phyloP scores from a whole-genome alignment of 1,284 basidiomycete species.

The Thecaphora thlaspeos region DNA sequence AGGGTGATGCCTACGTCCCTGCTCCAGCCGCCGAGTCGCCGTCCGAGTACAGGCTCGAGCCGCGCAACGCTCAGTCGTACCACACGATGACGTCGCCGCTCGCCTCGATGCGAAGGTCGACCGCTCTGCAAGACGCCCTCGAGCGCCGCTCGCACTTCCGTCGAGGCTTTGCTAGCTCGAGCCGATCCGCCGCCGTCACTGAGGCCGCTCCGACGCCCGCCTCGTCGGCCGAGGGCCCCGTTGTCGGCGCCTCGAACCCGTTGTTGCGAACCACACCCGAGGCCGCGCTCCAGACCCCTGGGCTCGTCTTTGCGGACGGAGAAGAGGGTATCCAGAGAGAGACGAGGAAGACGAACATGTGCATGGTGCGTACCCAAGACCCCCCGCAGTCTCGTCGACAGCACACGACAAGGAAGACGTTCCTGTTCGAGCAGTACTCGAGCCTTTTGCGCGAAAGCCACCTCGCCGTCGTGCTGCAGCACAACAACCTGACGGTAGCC shows the following conservation, averaged over 20 bases:
- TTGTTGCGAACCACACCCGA: slow-evolving; percentile 36
- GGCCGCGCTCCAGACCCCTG: slow-evolving; percentile 39
- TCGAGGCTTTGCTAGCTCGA: slow-evolving; percentile 36
- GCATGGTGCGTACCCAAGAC: slow-evolving; percentile 43
- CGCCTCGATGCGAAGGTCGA: slow-evolving; percentile 23
- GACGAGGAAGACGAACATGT: slow-evolving; percentile 53
- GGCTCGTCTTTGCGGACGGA: slow-evolving; percentile 37
- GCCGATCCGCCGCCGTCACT: slow-evolving; percentile 22
- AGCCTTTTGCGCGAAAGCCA: slow-evolving; percentile 36
- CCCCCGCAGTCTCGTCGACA: slow-evolving; percentile 10
- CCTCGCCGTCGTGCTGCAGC: slow-evolving; percentile 44
- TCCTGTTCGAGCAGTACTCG: slow-evolving; percentile 43
- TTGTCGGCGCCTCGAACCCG: slow-evolving; percentile 23
- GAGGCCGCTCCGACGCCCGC: slow-evolving; percentile 17
- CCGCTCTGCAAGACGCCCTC: slow-evolving; percentile 31
- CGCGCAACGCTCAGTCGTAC: slow-evolving; percentile 41
- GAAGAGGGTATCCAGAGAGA: slow-evolving; percentile 41
- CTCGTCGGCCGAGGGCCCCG: slow-evolving; percentile 22
- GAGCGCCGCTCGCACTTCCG: slow-evolving; percentile 14
- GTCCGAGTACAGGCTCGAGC: slow-evolving; percentile 40
- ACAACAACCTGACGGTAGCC: slow-evolving; percentile 46
- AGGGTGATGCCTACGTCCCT: slow-evolving; percentile 31
- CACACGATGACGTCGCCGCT: slow-evolving; percentile 26
- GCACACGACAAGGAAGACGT: slow-evolving; percentile 39
- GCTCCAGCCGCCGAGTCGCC: slow-evolving; percentile 40